phyloP scores from a whole-genome alignment of 2,329 filamentous ascomycete genomes.

The Paraconiothyrium brasiliense region DNA sequence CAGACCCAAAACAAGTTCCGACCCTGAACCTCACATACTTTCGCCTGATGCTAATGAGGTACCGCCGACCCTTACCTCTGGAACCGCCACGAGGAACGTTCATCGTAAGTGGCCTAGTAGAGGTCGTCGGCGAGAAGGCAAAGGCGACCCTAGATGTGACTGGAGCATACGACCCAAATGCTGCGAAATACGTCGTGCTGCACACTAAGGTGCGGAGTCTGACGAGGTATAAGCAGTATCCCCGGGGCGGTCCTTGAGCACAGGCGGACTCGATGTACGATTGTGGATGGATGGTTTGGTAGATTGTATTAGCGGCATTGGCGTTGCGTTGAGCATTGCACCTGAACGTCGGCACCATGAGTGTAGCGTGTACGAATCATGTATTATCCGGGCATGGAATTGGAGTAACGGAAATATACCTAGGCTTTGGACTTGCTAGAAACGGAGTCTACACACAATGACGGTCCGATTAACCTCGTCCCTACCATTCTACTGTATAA shows the following conservation, averaged over 20 bases:
- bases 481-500: no score
- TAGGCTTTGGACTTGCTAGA: background rate
- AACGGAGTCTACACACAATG: background rate
- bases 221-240: conserved; percentile 47
- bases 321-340: background rate
- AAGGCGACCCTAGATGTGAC: conserved; percentile 56
- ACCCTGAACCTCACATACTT: conserved; percentile 40
- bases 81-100: conserved; percentile 57
- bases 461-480: no score
- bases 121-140: conserved; percentile 55
- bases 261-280: background rate
- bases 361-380: conserved; percentile 6
- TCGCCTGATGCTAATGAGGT: conserved; percentile 32
- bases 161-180: conserved; percentile 57
- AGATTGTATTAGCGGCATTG: conserved; percentile 10
- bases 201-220: conserved; percentile 37
- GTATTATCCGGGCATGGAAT: conserved; percentile 5
- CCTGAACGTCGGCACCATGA: background rate
- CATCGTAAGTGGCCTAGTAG: conserved; percentile 56
- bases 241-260: conserved; percentile 49
- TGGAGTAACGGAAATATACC: conserved; percentile 13
- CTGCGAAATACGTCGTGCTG: conserved; percentile 47
- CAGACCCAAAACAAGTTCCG: conserved; percentile 33
- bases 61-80: conserved; percentile 26
- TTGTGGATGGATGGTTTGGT: background rate